Base-by-base conservation (phyloP, 768 basidiomycete species). In the Termitomyces sp. region DNA sequence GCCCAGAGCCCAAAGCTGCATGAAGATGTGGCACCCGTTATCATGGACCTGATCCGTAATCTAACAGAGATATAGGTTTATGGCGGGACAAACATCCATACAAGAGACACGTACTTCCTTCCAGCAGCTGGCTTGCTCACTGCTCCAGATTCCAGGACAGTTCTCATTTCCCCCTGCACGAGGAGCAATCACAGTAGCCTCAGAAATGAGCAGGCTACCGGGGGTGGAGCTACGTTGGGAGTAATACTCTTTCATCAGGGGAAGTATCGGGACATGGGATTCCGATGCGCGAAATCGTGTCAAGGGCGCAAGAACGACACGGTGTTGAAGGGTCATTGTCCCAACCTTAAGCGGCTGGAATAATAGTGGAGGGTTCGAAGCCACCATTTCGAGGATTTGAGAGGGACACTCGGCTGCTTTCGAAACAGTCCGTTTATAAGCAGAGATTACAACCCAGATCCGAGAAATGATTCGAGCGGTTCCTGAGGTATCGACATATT, bases 1-100 rank as follows among this genome's bases (percentile, higher is more conserved):
- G 0, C 83, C 86, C 2, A 83, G 65, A 1, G 85, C 85, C 76
- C 84, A 83, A 1, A 85, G 75, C 66, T 88, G 86, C 30, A 79
- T 57, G 67, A 74, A 84, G 28, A 87, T 79, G 67, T 72, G 75
- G 14, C 72, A 78, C 0, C 76, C 72, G 67, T 71, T 61, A 3
- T 75, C 77, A 64, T 88, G 87, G 0, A 87, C 85, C 6, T 79
- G 54, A 78, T 71, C 61, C 9, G 61, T 62, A 4, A 62, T 53
- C 61, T 62, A n/a, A 49, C 4, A 33, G 4, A 38, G 8, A 7
- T 6, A 26, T 40, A 2, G 13, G 23, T 36, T 32, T 23, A 47
- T 23, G 5, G n/a, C 9, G 8, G 4, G 12, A 35, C n/a, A 20
- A 28, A 9, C 12, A 23, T 18, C 28, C 13, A 46, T 8, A 36